Conservation (phyloP, 805 yeast genomes). For the Clavispora carvajalis region DNA sequence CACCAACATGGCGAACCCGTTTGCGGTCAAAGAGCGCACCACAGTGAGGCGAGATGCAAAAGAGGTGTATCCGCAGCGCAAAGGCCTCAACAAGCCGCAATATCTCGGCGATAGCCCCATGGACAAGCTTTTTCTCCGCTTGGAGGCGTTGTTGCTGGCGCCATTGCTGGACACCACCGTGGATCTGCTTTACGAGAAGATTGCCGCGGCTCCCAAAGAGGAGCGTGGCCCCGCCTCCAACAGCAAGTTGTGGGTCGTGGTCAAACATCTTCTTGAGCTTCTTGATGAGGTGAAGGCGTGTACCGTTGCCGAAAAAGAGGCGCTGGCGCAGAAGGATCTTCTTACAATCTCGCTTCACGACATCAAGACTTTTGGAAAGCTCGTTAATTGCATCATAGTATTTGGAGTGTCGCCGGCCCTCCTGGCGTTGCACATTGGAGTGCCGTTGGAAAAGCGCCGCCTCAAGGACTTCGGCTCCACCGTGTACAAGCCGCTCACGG, state of each 20-base stretch:
- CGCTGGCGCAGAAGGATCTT: slow-evolving; percentile 18
- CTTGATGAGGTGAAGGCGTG: slow-evolving; percentile 36
- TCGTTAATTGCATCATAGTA: slow-evolving; percentile 59
- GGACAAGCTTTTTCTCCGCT: slow-evolving; percentile 27
- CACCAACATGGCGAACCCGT: slow-evolving; percentile 23
- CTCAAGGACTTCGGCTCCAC: slow-evolving; percentile 42
- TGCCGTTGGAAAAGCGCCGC: slow-evolving; percentile 58
- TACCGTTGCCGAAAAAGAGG: slow-evolving; percentile 17
- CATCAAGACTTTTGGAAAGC: slow-evolving; percentile 63
- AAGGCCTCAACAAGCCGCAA: slow-evolving; percentile 32
- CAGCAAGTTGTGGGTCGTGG: slow-evolving; percentile 13
- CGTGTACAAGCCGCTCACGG: slow-evolving; percentile 19
- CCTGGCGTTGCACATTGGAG: slow-evolving; percentile 48
- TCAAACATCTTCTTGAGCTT: slow-evolving; percentile 30
- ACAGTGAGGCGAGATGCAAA: slow-evolving; percentile 28
- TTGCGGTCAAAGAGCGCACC: slow-evolving; percentile 20
- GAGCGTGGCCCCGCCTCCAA: background rate
- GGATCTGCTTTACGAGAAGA: slow-evolving; percentile 5
- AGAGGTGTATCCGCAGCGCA: slow-evolving; percentile 27
- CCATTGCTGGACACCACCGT: slow-evolving; percentile 20
- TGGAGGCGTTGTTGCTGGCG: slow-evolving; percentile 23
- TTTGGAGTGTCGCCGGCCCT: slow-evolving; percentile 69
- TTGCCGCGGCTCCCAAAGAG: background rate
- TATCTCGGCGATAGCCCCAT: slow-evolving; percentile 26
- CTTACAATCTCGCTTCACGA: slow-evolving; percentile 79